phyloP scores from a whole-genome alignment of 2,329 filamentous ascomycete genomes.

The Calonectria pseudoreteaudii region DNA sequence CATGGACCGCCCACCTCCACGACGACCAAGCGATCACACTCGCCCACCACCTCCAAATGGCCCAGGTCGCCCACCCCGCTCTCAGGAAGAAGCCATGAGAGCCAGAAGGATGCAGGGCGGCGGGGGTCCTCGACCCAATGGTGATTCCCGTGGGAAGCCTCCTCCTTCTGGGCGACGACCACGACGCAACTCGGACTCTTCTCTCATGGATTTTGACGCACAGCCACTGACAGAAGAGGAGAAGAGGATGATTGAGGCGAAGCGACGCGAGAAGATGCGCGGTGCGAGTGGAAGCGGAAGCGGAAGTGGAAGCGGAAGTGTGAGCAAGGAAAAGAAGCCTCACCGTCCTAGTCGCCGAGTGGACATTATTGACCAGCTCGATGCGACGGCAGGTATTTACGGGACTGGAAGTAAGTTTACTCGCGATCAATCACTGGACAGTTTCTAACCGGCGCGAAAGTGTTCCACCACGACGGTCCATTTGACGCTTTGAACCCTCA shows the following conservation, averaged over 20 bases:
- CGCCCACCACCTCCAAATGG: slow-evolving; percentile 53
- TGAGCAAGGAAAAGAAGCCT: slow-evolving; percentile 57
- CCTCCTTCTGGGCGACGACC: slow-evolving; percentile 59
- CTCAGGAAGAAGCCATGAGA: slow-evolving; percentile 73
- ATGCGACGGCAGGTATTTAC: slow-evolving; percentile 95
- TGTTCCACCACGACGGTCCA: slow-evolving; percentile 97
- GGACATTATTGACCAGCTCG: slow-evolving; percentile 95
- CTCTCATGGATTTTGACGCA: slow-evolving; percentile 69
- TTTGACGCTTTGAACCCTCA: slow-evolving; percentile 97
- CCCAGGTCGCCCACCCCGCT: slow-evolving; percentile 68
- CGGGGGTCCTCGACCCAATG: slow-evolving; percentile 47
- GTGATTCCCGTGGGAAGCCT: slow-evolving; percentile 50
- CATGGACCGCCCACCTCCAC: slow-evolving; percentile 41
- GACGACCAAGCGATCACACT: slow-evolving; percentile 56
- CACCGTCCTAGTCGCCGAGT: slow-evolving; percentile 63
- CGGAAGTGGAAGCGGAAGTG: slow-evolving; percentile 55
- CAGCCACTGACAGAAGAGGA: slow-evolving; percentile 70
- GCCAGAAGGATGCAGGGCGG: slow-evolving; percentile 57
- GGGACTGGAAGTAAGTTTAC: slow-evolving; percentile 82
- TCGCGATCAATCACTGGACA: neutral
- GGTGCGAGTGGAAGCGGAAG: slow-evolving; percentile 58
- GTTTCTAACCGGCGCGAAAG: slow-evolving; percentile 58
- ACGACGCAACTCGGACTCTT: slow-evolving; percentile 85
- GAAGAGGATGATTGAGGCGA: slow-evolving; percentile 52
- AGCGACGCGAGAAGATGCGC: slow-evolving; percentile 44